Evolutionary conservation across 1,139 yeast genomes (phyloP), one percentile per base, ranked within the genome.

Genomic region (Candida buenavistaensis): DNA sequence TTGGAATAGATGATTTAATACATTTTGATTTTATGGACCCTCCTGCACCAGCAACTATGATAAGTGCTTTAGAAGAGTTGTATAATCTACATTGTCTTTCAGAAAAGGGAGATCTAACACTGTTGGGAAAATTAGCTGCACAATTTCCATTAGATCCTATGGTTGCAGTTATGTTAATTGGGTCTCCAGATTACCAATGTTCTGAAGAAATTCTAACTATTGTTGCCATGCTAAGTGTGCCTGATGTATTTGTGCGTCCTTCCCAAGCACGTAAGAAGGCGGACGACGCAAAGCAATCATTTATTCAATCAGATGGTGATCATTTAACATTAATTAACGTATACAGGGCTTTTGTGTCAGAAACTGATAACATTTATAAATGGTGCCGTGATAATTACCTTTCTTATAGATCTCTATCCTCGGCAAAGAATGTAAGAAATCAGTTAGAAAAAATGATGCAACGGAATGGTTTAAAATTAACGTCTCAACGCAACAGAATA

Each of bases 71-170:
- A 34, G 90, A 86, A 47, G 96, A 90, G 45, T 66, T 94, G 27
- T 92, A 80, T 53, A 82, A 85, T 26, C 63, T 94, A 27, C 80
- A 83, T 17, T 97, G 97, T 0, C 63, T 94, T 28, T 95, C 89
- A 53, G 84, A 81, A 24, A 76, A 78, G 14, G 97, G 97, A 0
- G 57, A 68, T 27, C 60, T 94, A 39, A 92, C 97, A 0, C 54
- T 64, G 3, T 61, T 85, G 20, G 99, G 99, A 0, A 65, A 80
- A 33, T 73, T 78, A 46, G 85, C 94, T 95, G 88, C 97, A 0
- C 86, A 84, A 38, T 89, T 90, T 54, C 98, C 99, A 0, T 88
- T 92, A 89, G 96, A 88, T 41, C 98, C 99, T 0, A 78, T 87
- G 5, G 64, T 94, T 42, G 84, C 97, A 2, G 87, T 87, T 50